phyloP scores from a whole-genome alignment of 1,284 basidiomycete species.

The Moesziomyces globuligerus region DNA sequence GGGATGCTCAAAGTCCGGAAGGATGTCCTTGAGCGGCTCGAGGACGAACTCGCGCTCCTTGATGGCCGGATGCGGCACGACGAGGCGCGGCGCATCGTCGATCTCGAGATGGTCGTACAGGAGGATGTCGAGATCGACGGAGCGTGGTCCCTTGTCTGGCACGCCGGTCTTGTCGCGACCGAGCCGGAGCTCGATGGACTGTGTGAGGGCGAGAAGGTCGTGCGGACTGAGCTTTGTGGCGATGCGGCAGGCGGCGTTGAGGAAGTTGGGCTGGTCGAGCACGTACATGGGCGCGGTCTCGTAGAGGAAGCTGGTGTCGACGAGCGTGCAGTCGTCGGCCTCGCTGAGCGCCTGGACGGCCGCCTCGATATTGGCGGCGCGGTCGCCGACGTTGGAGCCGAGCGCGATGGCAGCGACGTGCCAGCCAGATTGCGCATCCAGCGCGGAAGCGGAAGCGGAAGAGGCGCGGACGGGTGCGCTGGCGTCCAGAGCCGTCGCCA shows the following conservation, averaged over 20 bases:
- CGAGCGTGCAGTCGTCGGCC: conserved; percentile 67
- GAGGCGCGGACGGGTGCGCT: neutral
- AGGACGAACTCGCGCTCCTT: conserved; percentile 91
- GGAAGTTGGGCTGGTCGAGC: conserved; percentile 85
- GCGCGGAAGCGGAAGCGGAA: neutral
- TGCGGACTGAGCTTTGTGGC: conserved; percentile 77
- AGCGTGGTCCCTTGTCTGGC: conserved; percentile 82
- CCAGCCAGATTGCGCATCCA: conserved; percentile 22
- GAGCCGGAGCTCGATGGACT: conserved; percentile 78
- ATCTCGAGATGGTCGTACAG: conserved; percentile 77
- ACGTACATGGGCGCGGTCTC: conserved; percentile 97
- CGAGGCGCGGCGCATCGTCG: conserved; percentile 76
- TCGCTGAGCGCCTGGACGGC: conserved; percentile 73
- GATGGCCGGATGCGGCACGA: conserved; percentile 84
- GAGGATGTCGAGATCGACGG: conserved; percentile 90
- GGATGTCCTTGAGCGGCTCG: conserved; percentile 79
- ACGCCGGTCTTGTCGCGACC: conserved; percentile 81
- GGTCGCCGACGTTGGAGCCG: conserved; percentile 90
- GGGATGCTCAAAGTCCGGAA: conserved; percentile 64
- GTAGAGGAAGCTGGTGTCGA: conserved; percentile 90
- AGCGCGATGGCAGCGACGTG: conserved; percentile 77
- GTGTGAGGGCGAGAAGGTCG: conserved; percentile 76
- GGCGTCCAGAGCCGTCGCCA: neutral
- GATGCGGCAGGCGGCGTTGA: conserved; percentile 89
- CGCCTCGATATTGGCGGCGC: conserved; percentile 82